Evolutionary conservation across 2,329 filamentous ascomycete genomes (phyloP), one percentile per base, ranked within the genome.

Genomic region (Penicillium thymicola): DNA sequence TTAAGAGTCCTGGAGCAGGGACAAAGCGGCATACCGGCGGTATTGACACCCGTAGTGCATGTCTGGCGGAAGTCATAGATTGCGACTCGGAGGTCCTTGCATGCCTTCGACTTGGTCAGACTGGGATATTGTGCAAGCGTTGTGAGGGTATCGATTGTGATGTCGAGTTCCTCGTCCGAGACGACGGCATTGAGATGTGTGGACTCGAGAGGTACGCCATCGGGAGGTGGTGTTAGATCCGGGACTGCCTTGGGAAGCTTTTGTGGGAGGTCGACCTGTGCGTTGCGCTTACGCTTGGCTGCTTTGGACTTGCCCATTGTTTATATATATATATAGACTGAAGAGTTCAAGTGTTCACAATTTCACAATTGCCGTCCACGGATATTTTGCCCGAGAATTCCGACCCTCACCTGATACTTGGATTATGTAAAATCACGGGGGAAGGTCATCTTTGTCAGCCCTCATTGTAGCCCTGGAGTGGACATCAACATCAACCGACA

Each of bases 1-100:
- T 42, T 38, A 30, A 30, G 13, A 34, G 40, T 28, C 25, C 42
- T 60, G 49, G 42, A 54, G 49, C 32, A 30, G 50, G 42, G n/a
- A 56, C 11, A 62, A 68, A 34, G 11, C 16, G 37, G 34, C 68
- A 45, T 71, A 78, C 81, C 78, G 49, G 79, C 78, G 48, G 81
- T 80, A 70, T 86, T 87, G 58, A 85, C 73, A 5, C 87, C 87
- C 0, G 85, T 89, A 0, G 84, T 87, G 63, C 85, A 89, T 16
- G 86, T 84, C 68, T 88, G 83, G 1, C 85, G 82, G 57, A 90
- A 89, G 21, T 85, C 83, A 65, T 88, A 88, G 8, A 88, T 86
- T 5, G 86, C 86, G 4, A 81, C 82, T 21, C 87, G 79, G 2
- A 89, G 74, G 46, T 87, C 84, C 65, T 84, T 87, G 74, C 87